Evolutionary conservation across 2,329 filamentous ascomycete genomes (phyloP), one percentile per base, ranked within the genome.

Genomic region (Ceratocystis diversiconidia): DNA sequence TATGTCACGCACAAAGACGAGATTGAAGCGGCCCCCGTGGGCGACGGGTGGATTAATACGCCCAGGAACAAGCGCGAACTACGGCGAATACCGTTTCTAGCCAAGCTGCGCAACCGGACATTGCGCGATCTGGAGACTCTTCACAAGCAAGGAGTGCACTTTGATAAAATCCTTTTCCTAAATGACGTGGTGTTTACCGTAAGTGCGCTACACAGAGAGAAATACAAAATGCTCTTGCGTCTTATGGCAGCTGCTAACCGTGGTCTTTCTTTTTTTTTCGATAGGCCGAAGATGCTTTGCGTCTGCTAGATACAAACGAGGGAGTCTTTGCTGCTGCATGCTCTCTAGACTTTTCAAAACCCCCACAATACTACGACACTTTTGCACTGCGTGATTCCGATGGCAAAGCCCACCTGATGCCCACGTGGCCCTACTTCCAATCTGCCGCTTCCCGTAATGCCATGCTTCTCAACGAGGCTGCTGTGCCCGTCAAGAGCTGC

Each of bases 51-150:
- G 87, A 80, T 89, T 36, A 73, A 78, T 36, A 87, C 83, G n/a
- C 73, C 80, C 6, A 71, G 76, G 30, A 79, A 80, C 0, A 76
- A 75, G 68, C 79, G 74, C 67, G 83, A 86, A 70, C 72, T 86
- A 67, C 76, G 87, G 61, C 78, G 87, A 22, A 89, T 90, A 68
- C 86, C 86, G 1, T 89, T 86, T 71, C 75, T 90, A 22, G 80
- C 88, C 1, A 78, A 75, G 30, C 70, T 88, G 66, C 79, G 88
- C 50, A 90, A 91, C 72, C 73, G 76, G 69, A 82, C 81, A n/a
- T 73, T 90, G 69, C 73, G 80, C 67, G 84, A 85, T 7, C 71
- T 90, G 68, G 71, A 79, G 32, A 76, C 79, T 19, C 71, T 86
- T 57, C 72, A 76, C 8, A 73, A 75, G 22, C 72, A 79, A 63